phyloP scores from a whole-genome alignment of 768 basidiomycete genomes.

The Podaxis sp. region DNA sequence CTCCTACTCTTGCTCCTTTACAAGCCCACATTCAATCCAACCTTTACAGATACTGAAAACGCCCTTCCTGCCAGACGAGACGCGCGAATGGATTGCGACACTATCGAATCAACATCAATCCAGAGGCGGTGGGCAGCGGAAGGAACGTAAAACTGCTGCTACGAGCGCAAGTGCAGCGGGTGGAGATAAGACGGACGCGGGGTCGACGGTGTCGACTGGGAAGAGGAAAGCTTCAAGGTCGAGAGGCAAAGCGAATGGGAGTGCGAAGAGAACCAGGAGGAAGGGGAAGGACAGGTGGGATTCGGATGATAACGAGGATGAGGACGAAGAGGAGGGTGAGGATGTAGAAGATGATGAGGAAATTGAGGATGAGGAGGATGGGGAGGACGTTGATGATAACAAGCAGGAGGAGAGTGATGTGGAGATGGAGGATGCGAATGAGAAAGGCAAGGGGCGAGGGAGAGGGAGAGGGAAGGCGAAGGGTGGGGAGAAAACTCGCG shows the following conservation, averaged over 20 bases:
- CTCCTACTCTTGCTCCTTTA: not conserved
- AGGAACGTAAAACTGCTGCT: conserved; percentile 46
- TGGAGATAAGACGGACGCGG: not conserved
- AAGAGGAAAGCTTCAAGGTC: conserved; percentile 8
- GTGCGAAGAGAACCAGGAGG: conserved; percentile 12
- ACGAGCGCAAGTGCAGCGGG: not conserved
- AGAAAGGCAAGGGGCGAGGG: not conserved
- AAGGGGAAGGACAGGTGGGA: conserved; percentile 12
- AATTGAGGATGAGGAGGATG: not conserved
- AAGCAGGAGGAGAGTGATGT: conserved; percentile 5
- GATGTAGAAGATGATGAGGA: conserved; percentile 3
- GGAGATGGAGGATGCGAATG: conserved; percentile 7
- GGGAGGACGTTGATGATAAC: not conserved
- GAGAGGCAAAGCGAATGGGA: conserved; percentile 8
- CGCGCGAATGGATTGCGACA: conserved; percentile 55
- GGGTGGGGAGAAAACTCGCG: not conserved
- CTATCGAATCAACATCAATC: conserved; percentile 34
- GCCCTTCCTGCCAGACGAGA: conserved; percentile 63
- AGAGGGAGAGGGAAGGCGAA: not conserved
- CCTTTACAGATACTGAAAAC: conserved; percentile 58
- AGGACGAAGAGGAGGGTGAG: not conserved
- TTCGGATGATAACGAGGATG: conserved; percentile 12
- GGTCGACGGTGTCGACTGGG: not conserved
- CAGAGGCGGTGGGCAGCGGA: conserved; percentile 44
- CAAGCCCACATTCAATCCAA: not conserved